These are phyloP conservation scores for Excoecaria agallocha DNA, from an alignment of 345 rosid genomes.

Conservation along the genomic window DNA sequence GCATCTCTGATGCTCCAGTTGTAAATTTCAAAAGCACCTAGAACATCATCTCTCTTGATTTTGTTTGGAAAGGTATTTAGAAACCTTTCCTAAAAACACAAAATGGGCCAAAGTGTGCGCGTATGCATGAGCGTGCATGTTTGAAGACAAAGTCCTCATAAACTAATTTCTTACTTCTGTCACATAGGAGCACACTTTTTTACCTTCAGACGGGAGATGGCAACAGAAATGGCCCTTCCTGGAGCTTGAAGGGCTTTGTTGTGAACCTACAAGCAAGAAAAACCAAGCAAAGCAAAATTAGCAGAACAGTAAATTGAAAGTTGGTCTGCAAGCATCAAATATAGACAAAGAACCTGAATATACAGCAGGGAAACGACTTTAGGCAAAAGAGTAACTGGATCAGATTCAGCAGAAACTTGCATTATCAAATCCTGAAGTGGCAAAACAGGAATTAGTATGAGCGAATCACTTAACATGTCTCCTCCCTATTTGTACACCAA, in stretches of 20 bases:
- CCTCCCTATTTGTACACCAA: neutral
- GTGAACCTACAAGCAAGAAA: constrained; percentile 41
- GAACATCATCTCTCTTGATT: neutral
- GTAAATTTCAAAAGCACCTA: neutral
- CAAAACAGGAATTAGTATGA: constrained; percentile 12
- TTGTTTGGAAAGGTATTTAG: neutral
- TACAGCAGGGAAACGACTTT: constrained; percentile 90
- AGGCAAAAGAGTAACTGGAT: constrained; percentile 78
- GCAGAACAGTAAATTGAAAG: neutral
- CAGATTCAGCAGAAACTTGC: constrained; percentile 81
- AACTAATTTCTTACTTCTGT: neutral
- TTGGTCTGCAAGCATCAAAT: neutral
- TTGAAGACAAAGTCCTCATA: too few species aligned
- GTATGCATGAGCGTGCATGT: too few species aligned
- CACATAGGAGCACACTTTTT: constrained; percentile 3
- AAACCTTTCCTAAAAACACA: neutral
- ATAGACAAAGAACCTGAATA: constrained; percentile 48
- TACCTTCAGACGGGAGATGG: constrained; percentile 89
- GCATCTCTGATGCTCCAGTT: too few species aligned
- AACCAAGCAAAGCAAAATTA: neutral
- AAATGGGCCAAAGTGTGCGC: neutral
- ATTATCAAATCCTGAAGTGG: constrained; percentile 70
- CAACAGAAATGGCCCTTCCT: constrained; percentile 87
- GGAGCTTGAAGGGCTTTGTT: constrained; percentile 96
- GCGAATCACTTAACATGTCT: constrained; percentile 1